Percentiles rank a stretch among this genome's conserved stretches.
These are phyloP conservation scores for Coniochaeta sp. DNA, from an alignment of 2,329 filamentous ascomycete species.

Conservation along the genomic window DNA sequence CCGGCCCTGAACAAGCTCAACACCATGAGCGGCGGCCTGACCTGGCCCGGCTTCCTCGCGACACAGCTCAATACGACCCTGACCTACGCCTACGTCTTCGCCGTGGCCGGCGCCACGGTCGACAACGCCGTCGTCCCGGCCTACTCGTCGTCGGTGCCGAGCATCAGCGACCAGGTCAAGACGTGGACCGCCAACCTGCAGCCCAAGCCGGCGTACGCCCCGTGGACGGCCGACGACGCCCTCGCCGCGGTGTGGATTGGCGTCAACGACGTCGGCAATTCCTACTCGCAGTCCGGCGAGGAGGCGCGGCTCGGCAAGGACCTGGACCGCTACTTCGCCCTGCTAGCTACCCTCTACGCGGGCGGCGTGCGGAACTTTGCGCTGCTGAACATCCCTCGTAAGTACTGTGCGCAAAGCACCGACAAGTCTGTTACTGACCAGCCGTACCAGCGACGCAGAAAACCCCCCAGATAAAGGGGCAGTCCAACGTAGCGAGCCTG, in stretches of 20 bases:
- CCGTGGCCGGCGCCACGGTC: conserved; percentile 34
- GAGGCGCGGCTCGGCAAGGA: conserved; percentile 3
- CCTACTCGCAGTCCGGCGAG: conserved; percentile 1
- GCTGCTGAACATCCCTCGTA: conserved; percentile 7
- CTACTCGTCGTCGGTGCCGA: conserved; percentile 2
- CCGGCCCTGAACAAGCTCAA: conserved; percentile 32
- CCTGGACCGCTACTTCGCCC: conserved; percentile 5
- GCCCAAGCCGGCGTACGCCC: conserved; percentile 4
- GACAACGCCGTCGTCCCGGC: conserved; percentile 30
- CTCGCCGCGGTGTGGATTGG: conserved; percentile 7
- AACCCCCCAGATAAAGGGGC: conserved; percentile 4
- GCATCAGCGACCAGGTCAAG: conserved; percentile 7
- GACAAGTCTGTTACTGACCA: neutral
- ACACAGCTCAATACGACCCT: conserved; percentile 25
- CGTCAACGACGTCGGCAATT: conserved; percentile 7
- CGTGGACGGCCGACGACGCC: conserved; percentile 6
- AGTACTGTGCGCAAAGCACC: neutral
- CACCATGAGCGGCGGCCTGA: conserved; percentile 28
- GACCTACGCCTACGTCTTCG: conserved; percentile 33
- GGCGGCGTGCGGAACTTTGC: conserved; percentile 6
- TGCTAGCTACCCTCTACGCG: conserved; percentile 4
- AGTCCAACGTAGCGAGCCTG: conserved; percentile 2
- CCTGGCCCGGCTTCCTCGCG: conserved; percentile 32
- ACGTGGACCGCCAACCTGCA: conserved; percentile 1
- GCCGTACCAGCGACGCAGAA: conserved; percentile 1